Percentiles rank a stretch among this genome's conserved stretches.
These are phyloP conservation scores for Croton laevigatus DNA, from an alignment of 441 rosid species.

Conservation along the genomic window DNA sequence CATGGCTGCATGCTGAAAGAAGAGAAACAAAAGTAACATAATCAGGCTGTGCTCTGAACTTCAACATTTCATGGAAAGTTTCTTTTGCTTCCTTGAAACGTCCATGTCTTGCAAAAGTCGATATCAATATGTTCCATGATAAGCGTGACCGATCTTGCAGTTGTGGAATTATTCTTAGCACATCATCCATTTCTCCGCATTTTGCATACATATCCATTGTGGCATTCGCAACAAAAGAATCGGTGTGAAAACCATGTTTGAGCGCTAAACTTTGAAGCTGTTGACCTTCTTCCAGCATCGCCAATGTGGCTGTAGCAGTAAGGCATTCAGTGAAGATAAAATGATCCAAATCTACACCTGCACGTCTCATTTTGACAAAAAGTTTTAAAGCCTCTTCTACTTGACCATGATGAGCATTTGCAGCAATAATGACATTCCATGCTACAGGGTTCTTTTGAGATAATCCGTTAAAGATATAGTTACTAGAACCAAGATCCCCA, in stretches of 20 bases:
- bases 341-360: constrained; percentile 60
- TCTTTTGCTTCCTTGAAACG: constrained; percentile 53
- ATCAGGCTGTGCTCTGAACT: constrained; percentile 59
- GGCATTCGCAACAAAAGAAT: constrained; percentile 58
- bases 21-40: constrained; percentile 85
- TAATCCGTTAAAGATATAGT: constrained; percentile 45
- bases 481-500: constrained; percentile 64
- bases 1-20: constrained; percentile 87
- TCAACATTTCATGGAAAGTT: constrained; percentile 73
- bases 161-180: constrained; percentile 50
- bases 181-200: constrained; percentile 75
- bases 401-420: constrained; percentile 62
- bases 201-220: constrained; percentile 87
- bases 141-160: constrained; percentile 42
- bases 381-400: constrained; percentile 72
- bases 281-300: constrained; percentile 81
- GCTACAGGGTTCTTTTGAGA: constrained; percentile 43
- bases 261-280: constrained; percentile 62
- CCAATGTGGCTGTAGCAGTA: constrained; percentile 73
- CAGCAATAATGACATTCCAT: constrained; percentile 74
- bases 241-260: constrained; percentile 60
- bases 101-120: constrained; percentile 82
- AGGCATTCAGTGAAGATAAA: constrained; percentile 75
- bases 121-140: constrained; percentile 79
- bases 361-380: constrained; percentile 46